A percentile compares a stretch with the other conserved stretches of the same genome.
phyloP scores from a whole-genome alignment of 2,329 filamentous ascomycete genomes.

The Aspergillus calidoustus region DNA sequence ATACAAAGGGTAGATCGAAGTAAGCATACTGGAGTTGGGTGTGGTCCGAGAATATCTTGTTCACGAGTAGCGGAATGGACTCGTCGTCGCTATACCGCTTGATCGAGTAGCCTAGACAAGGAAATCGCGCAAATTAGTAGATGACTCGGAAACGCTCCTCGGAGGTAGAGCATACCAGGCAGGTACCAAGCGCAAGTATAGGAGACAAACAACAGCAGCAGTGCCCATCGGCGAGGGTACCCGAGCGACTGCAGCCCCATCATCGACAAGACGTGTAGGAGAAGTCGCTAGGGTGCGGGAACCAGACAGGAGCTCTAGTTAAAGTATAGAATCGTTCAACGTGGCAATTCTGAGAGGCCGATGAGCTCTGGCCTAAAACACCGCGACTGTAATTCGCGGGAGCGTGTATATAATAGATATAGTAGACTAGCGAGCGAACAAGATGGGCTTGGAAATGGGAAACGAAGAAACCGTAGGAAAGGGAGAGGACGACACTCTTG shows the following conservation, averaged over 20 bases:
- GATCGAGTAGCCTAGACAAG: constrained; percentile 73
- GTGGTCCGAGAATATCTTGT: constrained; percentile 89
- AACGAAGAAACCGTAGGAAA: background rate
- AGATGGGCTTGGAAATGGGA: background rate
- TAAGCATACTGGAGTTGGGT: constrained; percentile 92
- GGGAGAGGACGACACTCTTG: background rate
- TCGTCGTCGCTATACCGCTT: constrained; percentile 78
- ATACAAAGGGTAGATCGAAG: constrained; percentile 85
- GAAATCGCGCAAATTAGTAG: constrained; percentile 15
- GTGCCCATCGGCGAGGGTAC: constrained; percentile 26
- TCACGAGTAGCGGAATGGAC: constrained; percentile 81
- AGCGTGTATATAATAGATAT: background rate
- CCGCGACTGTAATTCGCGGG: background rate
- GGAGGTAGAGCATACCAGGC: constrained; percentile 64
- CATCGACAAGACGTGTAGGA: constrained; percentile 12
- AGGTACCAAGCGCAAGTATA: constrained; percentile 77
- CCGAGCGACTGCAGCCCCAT: constrained; percentile 24
- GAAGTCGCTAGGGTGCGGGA: constrained; percentile 18
- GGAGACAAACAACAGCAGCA: constrained; percentile 57
- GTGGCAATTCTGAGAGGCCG: constrained; percentile 25
- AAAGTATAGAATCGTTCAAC: constrained; percentile 18
- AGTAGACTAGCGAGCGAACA: background rate
- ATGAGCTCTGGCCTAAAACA: constrained; percentile 12
- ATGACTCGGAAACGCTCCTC: background rate
- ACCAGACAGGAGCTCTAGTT: constrained; percentile 6